Evolutionary conservation across 768 basidiomycete genomes (phyloP).

Genomic region (Leccinum rimulosum): DNA sequence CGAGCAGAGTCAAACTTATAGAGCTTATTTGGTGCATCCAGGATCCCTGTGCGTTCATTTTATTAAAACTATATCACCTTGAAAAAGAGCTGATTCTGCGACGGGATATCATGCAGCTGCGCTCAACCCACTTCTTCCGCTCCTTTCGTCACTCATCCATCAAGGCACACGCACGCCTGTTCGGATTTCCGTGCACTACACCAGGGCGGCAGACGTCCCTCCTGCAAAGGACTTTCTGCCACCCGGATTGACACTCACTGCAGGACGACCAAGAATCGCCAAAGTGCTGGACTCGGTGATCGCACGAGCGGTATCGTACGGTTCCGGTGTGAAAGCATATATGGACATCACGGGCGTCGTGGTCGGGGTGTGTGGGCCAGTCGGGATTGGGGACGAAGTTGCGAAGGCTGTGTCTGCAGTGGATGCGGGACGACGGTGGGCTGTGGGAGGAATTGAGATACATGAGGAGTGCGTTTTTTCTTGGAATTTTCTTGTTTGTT

Average conservation of each 20-base stretch:
- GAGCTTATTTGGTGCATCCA: conserved; percentile 57
- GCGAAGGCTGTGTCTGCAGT: conserved; percentile 35
- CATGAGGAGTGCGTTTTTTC: conserved; percentile 38
- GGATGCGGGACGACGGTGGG: conserved; percentile 31
- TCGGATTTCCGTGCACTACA: conserved; percentile 44
- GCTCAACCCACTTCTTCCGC: conserved; percentile 38
- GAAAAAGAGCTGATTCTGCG: not conserved
- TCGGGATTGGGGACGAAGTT: conserved; percentile 38
- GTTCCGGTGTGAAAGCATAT: conserved; percentile 31
- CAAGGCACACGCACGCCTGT: conserved; percentile 33
- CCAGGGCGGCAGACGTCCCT: conserved; percentile 37
- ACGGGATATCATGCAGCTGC: conserved; percentile 24
- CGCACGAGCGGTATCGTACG: conserved; percentile 42
- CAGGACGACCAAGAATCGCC: conserved; percentile 54
- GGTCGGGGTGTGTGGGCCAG: conserved; percentile 44
- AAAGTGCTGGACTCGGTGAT: conserved; percentile 49
- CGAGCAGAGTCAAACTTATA: conserved; percentile 41
- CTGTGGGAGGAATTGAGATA: conserved; percentile 40
- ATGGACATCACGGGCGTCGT: conserved; percentile 34
- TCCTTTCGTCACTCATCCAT: conserved; percentile 30
- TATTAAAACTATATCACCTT: conserved; percentile 5
- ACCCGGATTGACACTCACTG: conserved; percentile 43
- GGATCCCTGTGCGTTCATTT: conserved; percentile 37
- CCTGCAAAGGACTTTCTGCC: conserved; percentile 32
- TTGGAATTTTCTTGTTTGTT: not conserved